Conservation (phyloP, 305 asterid species). For the Rubia balearica region DNA sequence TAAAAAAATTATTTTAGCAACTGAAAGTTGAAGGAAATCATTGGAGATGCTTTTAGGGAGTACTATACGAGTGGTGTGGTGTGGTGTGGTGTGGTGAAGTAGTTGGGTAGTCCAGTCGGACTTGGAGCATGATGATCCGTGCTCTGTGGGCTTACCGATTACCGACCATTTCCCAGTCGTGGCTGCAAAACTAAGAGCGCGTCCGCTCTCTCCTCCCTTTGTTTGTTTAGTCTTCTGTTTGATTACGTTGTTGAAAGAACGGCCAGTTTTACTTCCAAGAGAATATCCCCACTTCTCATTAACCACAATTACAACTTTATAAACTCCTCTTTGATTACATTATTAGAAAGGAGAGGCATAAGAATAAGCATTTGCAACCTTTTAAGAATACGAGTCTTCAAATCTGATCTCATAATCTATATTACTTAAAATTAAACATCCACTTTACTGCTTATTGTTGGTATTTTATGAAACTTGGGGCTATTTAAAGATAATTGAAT, state of each 20-base stretch:
- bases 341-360: too few relatives aligned
- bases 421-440: too few relatives aligned
- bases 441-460: too few relatives aligned
- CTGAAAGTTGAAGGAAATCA: too few relatives aligned
- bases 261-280: not conserved
- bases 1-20: too few relatives aligned
- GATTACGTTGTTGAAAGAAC: not conserved
- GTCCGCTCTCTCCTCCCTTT: conserved; percentile 9
- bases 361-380: not conserved
- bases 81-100: too few relatives aligned
- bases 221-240: not conserved
- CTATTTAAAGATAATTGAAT: too few relatives aligned
- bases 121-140: not conserved
- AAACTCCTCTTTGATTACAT: too few relatives aligned
- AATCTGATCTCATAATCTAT: not conserved
- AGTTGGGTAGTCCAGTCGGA: too few relatives aligned
- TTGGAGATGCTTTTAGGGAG: too few relatives aligned
- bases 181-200: conserved; percentile 21
- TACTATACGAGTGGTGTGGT: too few relatives aligned
- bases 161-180: not conserved
- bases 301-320: not conserved
- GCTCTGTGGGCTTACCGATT: not conserved
- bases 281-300: not conserved
- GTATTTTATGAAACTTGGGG: too few relatives aligned
- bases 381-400: not conserved